Evolutionary conservation across 208 protist species (phyloP).

Genomic region (Trypanosoma caninum): DNA sequence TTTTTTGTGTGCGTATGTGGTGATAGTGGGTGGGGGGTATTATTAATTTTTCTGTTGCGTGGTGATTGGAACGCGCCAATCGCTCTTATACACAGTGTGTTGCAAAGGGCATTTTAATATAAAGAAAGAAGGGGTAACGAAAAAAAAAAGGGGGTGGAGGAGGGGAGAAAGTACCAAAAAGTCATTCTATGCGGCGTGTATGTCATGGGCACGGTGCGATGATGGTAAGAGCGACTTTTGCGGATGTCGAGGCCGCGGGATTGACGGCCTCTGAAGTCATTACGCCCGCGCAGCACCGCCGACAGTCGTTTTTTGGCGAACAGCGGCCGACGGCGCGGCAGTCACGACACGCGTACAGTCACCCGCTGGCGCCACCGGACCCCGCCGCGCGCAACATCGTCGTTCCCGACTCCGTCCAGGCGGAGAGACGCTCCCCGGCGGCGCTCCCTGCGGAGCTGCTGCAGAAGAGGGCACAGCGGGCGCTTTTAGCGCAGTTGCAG

Average conservation of each 20-base stretch:
- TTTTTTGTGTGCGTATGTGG: not conserved
- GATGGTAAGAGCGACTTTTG: not conserved
- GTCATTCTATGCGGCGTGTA: not conserved
- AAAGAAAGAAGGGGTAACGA: not conserved
- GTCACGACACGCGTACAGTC: conserved; percentile 53
- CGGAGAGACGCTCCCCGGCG: conserved; percentile 14
- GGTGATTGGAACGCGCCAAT: not conserved
- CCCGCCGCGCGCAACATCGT: conserved; percentile 72
- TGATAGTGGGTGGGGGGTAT: not conserved
- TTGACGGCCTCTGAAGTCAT: no score
- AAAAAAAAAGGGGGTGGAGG: not conserved
- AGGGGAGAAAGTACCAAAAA: no score
- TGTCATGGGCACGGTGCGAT: not conserved
- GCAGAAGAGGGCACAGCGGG: conserved; percentile 65
- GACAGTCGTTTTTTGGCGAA: conserved; percentile 51
- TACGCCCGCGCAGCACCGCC: conserved; percentile 12
- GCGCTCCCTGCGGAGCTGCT: conserved; percentile 50
- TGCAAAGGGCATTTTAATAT: not conserved
- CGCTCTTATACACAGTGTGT: not conserved
- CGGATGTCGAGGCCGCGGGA: not conserved
- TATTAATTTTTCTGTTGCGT: not conserved
- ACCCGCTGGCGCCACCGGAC: conserved; percentile 71
- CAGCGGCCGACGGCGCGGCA: conserved; percentile 39
- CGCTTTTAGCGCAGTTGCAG: conserved; percentile 67
- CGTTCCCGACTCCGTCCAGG: conserved; percentile 48